These are phyloP conservation scores for Adiantum capillusveneris DNA, from an alignment of 75 land plant genomes.

Conservation along the genomic window DNA sequence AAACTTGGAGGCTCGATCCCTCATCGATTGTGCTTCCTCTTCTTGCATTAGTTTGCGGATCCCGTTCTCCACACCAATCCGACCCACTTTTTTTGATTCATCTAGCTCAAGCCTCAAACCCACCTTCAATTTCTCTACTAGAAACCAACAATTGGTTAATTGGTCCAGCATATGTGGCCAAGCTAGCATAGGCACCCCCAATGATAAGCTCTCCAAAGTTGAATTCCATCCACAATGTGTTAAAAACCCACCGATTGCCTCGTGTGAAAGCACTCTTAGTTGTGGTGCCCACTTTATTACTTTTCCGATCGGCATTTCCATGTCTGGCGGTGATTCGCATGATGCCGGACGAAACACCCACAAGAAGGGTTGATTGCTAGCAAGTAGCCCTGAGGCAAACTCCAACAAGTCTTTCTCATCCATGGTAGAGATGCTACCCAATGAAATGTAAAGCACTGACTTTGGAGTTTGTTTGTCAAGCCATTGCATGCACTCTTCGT, in stretches of 20 bases:
- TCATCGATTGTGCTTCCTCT: not conserved
- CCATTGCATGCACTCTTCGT: slow-evolving; percentile 21
- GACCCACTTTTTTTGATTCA: not conserved
- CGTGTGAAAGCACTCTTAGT: not conserved
- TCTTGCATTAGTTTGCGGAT: not conserved
- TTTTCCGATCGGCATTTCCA: not conserved
- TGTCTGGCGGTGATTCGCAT: not conserved
- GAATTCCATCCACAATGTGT: slow-evolving; percentile 2
- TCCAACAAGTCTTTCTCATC: slow-evolving; percentile 16
- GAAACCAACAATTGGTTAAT: not conserved
- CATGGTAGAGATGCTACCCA: slow-evolving; percentile 26
- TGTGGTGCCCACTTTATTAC: slow-evolving; percentile 2
- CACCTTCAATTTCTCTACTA: not conserved
- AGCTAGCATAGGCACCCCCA: not conserved
- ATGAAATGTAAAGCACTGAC: slow-evolving; percentile 30
- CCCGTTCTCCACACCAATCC: not conserved
- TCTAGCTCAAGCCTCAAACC: not conserved
- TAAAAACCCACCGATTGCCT: not conserved
- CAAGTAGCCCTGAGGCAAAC: slow-evolving; percentile 15
- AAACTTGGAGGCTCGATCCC: not conserved
- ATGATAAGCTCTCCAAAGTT: not conserved
- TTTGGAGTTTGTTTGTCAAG: slow-evolving; percentile 13
- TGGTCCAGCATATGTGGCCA: slow-evolving; percentile 4
- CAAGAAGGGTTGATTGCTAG: slow-evolving; percentile 13
- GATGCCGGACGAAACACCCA: slow-evolving; percentile 14